Evolutionary conservation across 352 stramenopile species (phyloP).

Genomic region (Globisporangium sylvaticum): DNA sequence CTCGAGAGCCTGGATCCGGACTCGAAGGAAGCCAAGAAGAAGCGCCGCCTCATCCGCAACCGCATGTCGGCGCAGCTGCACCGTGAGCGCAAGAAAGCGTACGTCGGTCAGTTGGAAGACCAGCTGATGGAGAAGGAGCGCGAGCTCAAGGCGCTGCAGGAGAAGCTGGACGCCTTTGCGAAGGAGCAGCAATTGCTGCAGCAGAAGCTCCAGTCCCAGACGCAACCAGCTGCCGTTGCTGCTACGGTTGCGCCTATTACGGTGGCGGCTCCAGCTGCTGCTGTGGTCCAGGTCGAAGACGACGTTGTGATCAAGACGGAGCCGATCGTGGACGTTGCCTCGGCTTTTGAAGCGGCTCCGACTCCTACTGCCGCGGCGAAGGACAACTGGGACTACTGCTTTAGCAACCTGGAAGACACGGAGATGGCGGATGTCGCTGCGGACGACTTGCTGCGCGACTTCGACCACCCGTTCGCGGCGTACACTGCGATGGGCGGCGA

Average conservation of each 20-base stretch:
- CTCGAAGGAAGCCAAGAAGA: slow-evolving; percentile 89
- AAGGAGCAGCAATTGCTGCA: slow-evolving; percentile 63
- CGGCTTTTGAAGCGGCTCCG: slow-evolving; percentile 25
- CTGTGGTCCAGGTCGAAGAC: slow-evolving; percentile 13
- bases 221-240: background rate
- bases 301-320: slow-evolving; percentile 63
- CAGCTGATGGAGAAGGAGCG: slow-evolving; percentile 79
- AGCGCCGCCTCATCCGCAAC: slow-evolving; percentile 83
- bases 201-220: slow-evolving; percentile 28
- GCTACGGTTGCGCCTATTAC: background rate
- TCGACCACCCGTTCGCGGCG: slow-evolving; percentile 60
- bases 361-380: slow-evolving; percentile 13
- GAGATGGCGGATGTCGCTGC: slow-evolving; percentile 55
- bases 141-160: slow-evolving; percentile 69
- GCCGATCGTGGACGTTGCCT: slow-evolving; percentile 21
- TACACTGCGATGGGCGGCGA: slow-evolving; percentile 15
- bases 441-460: slow-evolving; percentile 67
- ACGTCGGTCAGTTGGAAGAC: slow-evolving; percentile 82
- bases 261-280: background rate
- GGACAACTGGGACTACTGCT: slow-evolving; percentile 52
- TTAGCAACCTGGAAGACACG: slow-evolving; percentile 50
- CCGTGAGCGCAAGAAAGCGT: slow-evolving; percentile 86
- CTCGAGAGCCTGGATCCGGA: slow-evolving; percentile 80
- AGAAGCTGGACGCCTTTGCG: slow-evolving; percentile 69
- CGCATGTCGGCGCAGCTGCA: slow-evolving; percentile 87